phyloP scores from a whole-genome alignment of 352 stramenopile species.

The Phytophthora idaei region DNA sequence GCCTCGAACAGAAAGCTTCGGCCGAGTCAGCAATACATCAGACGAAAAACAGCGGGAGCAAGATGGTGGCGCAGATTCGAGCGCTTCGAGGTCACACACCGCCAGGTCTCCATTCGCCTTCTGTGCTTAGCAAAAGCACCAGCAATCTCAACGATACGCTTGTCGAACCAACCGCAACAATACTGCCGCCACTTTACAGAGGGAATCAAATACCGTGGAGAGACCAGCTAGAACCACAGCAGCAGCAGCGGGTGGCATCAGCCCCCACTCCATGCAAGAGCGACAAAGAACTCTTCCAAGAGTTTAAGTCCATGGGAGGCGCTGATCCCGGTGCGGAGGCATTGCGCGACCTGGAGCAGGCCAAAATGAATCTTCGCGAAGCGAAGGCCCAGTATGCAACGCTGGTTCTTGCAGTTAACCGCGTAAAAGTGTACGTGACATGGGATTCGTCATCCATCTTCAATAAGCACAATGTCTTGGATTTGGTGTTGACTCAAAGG shows the following conservation, averaged over 20 bases:
- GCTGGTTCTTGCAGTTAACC: constrained; percentile 58
- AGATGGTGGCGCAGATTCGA: constrained; percentile 63
- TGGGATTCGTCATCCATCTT: constrained; percentile 14
- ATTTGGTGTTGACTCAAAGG: constrained; percentile 10
- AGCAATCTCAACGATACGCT: constrained; percentile 3
- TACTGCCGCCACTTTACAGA: constrained; percentile 15
- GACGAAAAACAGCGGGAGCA: constrained; percentile 36
- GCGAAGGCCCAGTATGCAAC: constrained; percentile 42
- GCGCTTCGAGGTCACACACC: constrained; percentile 38
- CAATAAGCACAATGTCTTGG: not conserved
- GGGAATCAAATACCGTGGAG: constrained; percentile 7
- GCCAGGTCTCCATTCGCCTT: constrained; percentile 2
- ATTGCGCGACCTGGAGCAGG: constrained; percentile 57
- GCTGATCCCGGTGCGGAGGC: constrained; percentile 45
- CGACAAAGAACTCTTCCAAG: constrained; percentile 66
- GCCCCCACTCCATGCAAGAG: constrained; percentile 8
- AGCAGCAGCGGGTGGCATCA: constrained; percentile 1
- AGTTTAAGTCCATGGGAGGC: constrained; percentile 44
- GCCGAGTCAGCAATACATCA: constrained; percentile 8
- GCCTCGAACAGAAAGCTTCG: constrained; percentile 33
- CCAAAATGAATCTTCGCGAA: constrained; percentile 63
- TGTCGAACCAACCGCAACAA: constrained; percentile 1
- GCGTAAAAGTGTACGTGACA: constrained; percentile 59
- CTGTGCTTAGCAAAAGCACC: constrained; percentile 1
- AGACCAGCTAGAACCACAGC: constrained; percentile 5